Conservation (phyloP, 2,329 filamentous ascomycete species). For the Fusarium gaditjirri region DNA sequence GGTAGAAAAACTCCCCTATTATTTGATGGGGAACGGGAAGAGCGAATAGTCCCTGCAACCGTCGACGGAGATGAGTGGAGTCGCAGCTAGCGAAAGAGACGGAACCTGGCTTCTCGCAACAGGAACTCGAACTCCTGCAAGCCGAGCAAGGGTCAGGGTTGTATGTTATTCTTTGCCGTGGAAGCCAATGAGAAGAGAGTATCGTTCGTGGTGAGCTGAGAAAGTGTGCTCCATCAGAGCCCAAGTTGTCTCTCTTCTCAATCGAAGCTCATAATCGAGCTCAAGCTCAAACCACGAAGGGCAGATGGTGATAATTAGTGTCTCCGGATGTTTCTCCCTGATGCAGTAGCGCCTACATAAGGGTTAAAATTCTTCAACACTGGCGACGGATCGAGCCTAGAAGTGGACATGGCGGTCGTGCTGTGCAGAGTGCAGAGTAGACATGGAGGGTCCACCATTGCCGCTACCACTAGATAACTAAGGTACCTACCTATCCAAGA, state of each 20-base stretch:
- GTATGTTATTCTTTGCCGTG: neutral
- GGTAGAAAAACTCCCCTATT: slow-evolving; percentile 13
- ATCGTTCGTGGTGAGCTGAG: neutral
- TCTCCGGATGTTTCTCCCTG: slow-evolving; percentile 3
- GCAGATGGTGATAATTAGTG: neutral
- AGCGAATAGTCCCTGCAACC: slow-evolving; percentile 16
- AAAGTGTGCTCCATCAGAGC: neutral
- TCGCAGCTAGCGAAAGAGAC: slow-evolving; percentile 14
- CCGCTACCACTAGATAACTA: slow-evolving; percentile 23
- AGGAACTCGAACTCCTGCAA: slow-evolving; percentile 29
- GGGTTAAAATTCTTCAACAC: slow-evolving; percentile 8
- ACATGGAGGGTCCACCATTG: slow-evolving; percentile 15
- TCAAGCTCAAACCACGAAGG: neutral
- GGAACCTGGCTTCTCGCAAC: neutral
- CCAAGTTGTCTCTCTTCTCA: neutral
- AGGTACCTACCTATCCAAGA: too few species aligned
- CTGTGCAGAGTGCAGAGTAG: neutral
- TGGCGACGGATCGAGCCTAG: slow-evolving; percentile 39
- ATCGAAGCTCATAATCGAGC: neutral
- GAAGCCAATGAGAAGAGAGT: slow-evolving; percentile 14
- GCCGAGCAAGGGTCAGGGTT: slow-evolving; percentile 22
- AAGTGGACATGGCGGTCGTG: slow-evolving; percentile 8
- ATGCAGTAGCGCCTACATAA: slow-evolving; percentile 14
- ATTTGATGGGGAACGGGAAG: slow-evolving; percentile 2
- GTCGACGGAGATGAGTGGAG: slow-evolving; percentile 38